Percentiles rank a stretch among this genome's conserved stretches.
Conservation (phyloP, 208 protist species). For the Leishmania martiniquensis region DNA sequence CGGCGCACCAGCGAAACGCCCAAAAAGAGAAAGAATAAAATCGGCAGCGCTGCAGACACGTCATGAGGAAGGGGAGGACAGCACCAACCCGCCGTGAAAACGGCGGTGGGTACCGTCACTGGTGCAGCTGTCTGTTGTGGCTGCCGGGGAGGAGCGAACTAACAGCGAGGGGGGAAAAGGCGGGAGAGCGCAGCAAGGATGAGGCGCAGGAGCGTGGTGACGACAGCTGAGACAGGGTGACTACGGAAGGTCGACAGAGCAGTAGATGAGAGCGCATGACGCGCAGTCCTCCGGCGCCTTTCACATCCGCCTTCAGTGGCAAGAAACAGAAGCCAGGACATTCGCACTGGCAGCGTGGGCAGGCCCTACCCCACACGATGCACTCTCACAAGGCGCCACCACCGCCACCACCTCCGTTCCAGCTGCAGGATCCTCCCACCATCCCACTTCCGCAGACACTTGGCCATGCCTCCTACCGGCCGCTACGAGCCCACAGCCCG, state of each 20-base stretch:
- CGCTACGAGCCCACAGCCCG: constrained; percentile 6
- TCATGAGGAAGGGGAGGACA: neutral
- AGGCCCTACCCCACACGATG: neutral
- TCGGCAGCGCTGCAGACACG: neutral
- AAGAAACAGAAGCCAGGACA: neutral
- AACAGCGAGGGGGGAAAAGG: neutral
- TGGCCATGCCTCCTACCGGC: neutral
- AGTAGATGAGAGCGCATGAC: neutral
- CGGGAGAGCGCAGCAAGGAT: neutral
- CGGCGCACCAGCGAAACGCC: neutral
- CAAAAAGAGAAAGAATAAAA: neutral
- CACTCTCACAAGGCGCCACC: neutral
- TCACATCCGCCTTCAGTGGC: neutral
- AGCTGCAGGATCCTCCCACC: no score
- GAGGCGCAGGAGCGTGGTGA: neutral
- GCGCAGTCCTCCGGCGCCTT: neutral
- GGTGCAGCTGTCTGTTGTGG: neutral
- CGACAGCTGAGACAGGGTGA: neutral
- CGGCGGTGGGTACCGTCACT: neutral
- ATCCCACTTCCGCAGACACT: neutral
- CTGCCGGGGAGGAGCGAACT: neutral
- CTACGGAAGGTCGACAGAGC: neutral
- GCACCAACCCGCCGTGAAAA: neutral
- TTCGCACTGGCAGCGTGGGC: no score
- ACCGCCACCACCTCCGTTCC: neutral